Percentiles rank a stretch among this genome's conserved stretches.
Evolutionary conservation across 2,329 filamentous ascomycete species (phyloP).

Genomic region (Fusarium poae): DNA sequence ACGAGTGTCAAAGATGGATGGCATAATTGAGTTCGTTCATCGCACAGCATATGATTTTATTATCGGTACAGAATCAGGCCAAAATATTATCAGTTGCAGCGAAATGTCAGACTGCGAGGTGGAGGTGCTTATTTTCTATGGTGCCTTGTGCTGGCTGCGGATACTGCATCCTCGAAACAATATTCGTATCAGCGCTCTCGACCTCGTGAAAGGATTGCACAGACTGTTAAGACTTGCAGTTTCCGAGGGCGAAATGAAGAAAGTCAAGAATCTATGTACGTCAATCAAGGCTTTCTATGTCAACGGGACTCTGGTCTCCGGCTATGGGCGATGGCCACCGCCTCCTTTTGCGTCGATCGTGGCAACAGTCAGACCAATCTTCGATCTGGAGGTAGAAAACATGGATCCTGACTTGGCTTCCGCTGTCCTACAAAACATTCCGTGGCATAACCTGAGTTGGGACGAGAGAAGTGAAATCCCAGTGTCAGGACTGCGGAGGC

Average conservation of each 20-base stretch:
- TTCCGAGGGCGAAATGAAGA: fast-evolving
- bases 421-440: background rate
- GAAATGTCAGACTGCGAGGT: background rate
- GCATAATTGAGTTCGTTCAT: background rate
- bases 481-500: background rate
- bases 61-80: background rate
- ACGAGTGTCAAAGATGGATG: background rate
- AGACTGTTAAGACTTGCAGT: background rate
- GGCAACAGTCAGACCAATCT: background rate
- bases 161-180: no score
- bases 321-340: background rate
- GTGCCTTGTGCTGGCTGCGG: no score
- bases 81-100: background rate
- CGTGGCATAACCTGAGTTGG: background rate
- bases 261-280: background rate
- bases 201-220: fast-evolving
- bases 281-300: background rate
- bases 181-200: fast-evolving
- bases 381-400: background rate
- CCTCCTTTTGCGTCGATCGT: background rate
- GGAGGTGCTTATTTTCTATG: background rate
- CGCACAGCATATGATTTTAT: background rate
- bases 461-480: background rate
- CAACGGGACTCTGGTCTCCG: fast-evolving
- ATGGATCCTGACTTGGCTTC: background rate